phyloP scores from a whole-genome alignment of 768 basidiomycete genomes.

The Infundibulicybe gibba region DNA sequence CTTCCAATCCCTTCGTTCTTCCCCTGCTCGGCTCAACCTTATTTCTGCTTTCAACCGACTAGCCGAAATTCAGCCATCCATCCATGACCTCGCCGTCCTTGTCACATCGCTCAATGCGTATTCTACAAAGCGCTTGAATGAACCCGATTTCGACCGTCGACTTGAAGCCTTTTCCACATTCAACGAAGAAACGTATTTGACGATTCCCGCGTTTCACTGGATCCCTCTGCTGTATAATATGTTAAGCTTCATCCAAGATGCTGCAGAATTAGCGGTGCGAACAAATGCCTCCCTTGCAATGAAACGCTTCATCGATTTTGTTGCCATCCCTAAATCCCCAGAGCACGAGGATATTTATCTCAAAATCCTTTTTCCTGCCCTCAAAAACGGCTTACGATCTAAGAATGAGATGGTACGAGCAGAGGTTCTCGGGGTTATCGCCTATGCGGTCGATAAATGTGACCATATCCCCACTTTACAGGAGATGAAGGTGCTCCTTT shows the following conservation, averaged over 20 bases:
- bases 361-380: constrained; percentile 65
- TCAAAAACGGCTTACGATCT: constrained; percentile 77
- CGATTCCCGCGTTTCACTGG: constrained; percentile 64
- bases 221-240: constrained; percentile 79
- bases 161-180: constrained; percentile 69
- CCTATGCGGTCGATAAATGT: constrained; percentile 68
- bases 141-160: constrained; percentile 90
- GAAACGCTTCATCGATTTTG: constrained; percentile 71
- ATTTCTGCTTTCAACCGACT: constrained; percentile 58
- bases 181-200: constrained; percentile 60
- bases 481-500: constrained; percentile 81
- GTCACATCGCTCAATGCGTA: constrained; percentile 80
- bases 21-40: constrained; percentile 67
- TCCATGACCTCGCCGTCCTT: constrained; percentile 48
- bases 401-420: constrained; percentile 84
- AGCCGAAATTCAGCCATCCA: constrained; percentile 38
- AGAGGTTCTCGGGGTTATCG: constrained; percentile 78
- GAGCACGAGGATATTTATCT: constrained; percentile 57
- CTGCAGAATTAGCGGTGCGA: constrained; percentile 82
- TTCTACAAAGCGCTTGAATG: constrained; percentile 77
- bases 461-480: constrained; percentile 54
- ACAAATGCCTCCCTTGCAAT: constrained; percentile 76
- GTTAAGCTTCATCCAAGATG: constrained; percentile 85
- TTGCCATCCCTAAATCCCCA: constrained; percentile 34
- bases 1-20: constrained; percentile 73